Conservation (phyloP, 257 asterid species). For the Ligustrum vulgare region DNA sequence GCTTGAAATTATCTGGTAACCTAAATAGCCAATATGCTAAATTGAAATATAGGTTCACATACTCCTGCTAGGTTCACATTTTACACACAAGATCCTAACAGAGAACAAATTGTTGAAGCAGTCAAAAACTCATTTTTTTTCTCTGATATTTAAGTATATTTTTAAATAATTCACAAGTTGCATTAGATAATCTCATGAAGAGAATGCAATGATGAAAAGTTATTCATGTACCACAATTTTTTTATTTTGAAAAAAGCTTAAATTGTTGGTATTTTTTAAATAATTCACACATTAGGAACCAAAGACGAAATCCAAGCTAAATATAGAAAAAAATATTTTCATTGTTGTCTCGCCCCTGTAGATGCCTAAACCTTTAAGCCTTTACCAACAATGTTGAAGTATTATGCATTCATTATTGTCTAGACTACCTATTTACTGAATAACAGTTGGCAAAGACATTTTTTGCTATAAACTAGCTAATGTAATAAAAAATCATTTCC, state of each 20-base stretch:
- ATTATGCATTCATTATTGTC: constrained; percentile 2
- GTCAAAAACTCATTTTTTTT: background rate
- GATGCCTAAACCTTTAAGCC: background rate
- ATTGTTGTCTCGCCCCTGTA: background rate
- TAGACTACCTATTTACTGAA: too few species aligned
- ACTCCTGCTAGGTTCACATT: background rate
- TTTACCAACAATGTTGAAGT: background rate
- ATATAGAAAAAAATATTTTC: background rate
- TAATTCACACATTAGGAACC: background rate
- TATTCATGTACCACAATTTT: background rate
- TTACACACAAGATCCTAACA: background rate
- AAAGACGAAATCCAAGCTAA: background rate
- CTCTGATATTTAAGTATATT: background rate
- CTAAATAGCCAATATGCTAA: background rate
- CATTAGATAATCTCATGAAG: background rate
- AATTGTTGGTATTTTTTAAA: background rate
- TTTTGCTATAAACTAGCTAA: background rate
- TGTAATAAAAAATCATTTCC: background rate
- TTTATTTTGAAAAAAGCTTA: background rate
- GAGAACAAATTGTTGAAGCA: background rate
- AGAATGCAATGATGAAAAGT: background rate
- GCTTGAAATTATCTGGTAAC: constrained; percentile 23
- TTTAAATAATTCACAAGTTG: background rate
- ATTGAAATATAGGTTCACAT: background rate
- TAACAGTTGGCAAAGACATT: background rate